phyloP scores from a whole-genome alignment of 306 rosid species.

The Medicago arabica region DNA sequence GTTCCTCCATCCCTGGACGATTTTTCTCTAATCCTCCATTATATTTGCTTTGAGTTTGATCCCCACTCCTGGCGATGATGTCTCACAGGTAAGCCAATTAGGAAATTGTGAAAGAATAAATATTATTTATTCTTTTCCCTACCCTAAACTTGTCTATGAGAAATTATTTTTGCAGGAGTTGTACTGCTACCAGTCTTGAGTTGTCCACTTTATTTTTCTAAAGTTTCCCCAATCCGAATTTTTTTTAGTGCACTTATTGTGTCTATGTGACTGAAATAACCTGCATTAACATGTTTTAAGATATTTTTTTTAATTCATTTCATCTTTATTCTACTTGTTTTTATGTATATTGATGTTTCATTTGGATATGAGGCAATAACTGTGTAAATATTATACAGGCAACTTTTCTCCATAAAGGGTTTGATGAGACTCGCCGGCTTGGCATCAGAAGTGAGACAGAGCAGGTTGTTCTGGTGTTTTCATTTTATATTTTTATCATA shows the following conservation, averaged over 20 bases:
- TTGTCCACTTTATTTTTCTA: constrained; percentile 12
- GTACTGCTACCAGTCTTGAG: too few relatives aligned
- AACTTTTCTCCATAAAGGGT: constrained; percentile 94
- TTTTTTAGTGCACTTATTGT: not conserved
- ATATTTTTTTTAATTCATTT: not conserved
- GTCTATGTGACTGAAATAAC: not conserved
- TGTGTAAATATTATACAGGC: constrained; percentile 52
- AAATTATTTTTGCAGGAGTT: too few relatives aligned
- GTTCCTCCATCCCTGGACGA: too few relatives aligned
- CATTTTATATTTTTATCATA: constrained; percentile 2
- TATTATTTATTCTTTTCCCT: too few relatives aligned
- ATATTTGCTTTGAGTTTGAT: too few relatives aligned
- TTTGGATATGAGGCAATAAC: constrained; percentile 15
- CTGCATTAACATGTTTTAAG: not conserved
- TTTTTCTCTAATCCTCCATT: too few relatives aligned
- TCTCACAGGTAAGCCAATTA: too few relatives aligned
- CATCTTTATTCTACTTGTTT: constrained; percentile 2
- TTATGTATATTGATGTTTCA: constrained; percentile 23
- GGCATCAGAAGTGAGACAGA: constrained; percentile 91
- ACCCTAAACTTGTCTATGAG: too few relatives aligned
- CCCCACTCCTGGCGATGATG: too few relatives aligned
- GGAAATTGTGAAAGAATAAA: too few relatives aligned
- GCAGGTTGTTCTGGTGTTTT: constrained; percentile 67
- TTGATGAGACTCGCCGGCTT: constrained; percentile 91
- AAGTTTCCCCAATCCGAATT: constrained; percentile 17